phyloP scores from a whole-genome alignment of 805 yeast genomes.

The Barnettozyma salicaria region DNA sequence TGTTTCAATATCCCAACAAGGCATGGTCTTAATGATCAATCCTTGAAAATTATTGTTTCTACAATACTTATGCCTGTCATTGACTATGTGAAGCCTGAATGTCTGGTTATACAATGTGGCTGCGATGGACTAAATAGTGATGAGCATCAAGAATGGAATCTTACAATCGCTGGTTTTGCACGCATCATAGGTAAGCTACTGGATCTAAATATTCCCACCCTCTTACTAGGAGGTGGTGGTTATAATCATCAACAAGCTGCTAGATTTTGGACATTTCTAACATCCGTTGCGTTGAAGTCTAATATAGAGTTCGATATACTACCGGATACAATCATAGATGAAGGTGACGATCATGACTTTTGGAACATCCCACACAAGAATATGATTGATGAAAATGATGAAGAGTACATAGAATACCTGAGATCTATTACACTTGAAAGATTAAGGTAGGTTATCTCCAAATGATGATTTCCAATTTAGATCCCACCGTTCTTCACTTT shows the following conservation, averaged over 20 bases:
- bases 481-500: slow-evolving; percentile 68
- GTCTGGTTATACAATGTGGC: slow-evolving; percentile 62
- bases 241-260: slow-evolving; percentile 58
- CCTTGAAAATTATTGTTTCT: slow-evolving; percentile 32
- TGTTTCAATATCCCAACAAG: slow-evolving; percentile 50
- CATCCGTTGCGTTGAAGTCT: slow-evolving; percentile 20
- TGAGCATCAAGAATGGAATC: slow-evolving; percentile 61
- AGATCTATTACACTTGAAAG: slow-evolving; percentile 6
- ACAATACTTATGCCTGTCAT: slow-evolving; percentile 40
- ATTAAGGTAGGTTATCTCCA: slow-evolving; percentile 13
- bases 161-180: slow-evolving; percentile 48
- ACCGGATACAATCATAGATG: slow-evolving; percentile 47
- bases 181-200: slow-evolving; percentile 29
- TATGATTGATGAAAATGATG: slow-evolving; percentile 28
- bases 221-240: slow-evolving; percentile 75
- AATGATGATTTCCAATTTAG: slow-evolving; percentile 53
- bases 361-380: slow-evolving; percentile 38
- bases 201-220: slow-evolving; percentile 29
- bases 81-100: slow-evolving; percentile 38
- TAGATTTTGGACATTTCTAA: slow-evolving; percentile 45
- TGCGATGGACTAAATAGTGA: slow-evolving; percentile 71
- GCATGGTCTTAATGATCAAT: slow-evolving; percentile 48
- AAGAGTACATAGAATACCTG: slow-evolving; percentile 26
- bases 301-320: slow-evolving; percentile 38
- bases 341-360: slow-evolving; percentile 39